phyloP scores from a whole-genome alignment of 495 filamentous ascomycete genomes.

The Talaromyces stipitatus region DNA sequence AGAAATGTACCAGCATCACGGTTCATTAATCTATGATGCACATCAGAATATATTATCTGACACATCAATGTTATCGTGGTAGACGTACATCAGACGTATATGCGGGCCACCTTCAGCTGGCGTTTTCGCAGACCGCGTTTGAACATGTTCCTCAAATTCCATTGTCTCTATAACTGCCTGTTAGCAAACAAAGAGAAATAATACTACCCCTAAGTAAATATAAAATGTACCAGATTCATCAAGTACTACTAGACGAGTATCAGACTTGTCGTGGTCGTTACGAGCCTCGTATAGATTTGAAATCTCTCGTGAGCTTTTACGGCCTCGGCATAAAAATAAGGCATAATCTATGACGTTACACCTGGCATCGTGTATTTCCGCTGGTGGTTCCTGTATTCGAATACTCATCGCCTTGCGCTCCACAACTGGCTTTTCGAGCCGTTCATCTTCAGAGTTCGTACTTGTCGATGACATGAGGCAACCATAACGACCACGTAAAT shows the following conservation, averaged over 20 bases:
- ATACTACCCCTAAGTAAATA: no score
- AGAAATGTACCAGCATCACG: constrained; percentile 4
- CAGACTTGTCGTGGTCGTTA: neutral
- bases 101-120: neutral
- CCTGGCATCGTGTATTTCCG: neutral
- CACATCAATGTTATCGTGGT: neutral
- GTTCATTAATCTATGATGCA: neutral
- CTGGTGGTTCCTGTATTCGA: neutral
- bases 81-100: constrained; percentile 2
- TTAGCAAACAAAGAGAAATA: no score
- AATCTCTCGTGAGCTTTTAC: neutral
- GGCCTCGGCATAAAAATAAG: neutral
- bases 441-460: neutral
- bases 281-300: neutral
- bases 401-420: neutral
- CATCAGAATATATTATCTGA: neutral
- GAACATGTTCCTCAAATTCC: constrained; percentile 5
- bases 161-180: neutral
- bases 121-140: neutral
- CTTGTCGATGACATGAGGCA: neutral
- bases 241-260: neutral
- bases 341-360: neutral
- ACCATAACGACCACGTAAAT: neutral
- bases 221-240: constrained; percentile 2
- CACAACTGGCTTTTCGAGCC: neutral